Evolutionary conservation across 306 rosid species (phyloP).

Genomic region (Vicia sativa): DNA sequence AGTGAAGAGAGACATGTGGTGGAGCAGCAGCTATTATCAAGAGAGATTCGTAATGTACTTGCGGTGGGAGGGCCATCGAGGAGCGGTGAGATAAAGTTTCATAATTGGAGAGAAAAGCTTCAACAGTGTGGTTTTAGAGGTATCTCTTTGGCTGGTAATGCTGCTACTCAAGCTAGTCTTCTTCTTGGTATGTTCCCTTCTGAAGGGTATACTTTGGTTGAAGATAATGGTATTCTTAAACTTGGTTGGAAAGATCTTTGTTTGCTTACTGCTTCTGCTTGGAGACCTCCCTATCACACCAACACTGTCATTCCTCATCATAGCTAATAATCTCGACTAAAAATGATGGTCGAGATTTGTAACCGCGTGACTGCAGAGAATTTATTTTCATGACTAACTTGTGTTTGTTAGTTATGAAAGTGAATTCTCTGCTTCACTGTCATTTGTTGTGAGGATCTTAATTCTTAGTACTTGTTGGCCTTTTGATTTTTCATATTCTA

Average conservation of each 20-base stretch:
- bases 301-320: conserved; percentile 42
- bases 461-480: neutral
- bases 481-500: neutral
- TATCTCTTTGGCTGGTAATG: conserved; percentile 89
- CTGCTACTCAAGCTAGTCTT: conserved; percentile 89
- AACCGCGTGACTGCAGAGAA: neutral
- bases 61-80: conserved; percentile 94
- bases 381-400: neutral
- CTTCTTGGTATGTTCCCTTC: conserved; percentile 95
- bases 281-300: conserved; percentile 78
- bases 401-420: neutral
- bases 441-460: neutral
- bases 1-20: conserved; percentile 97
- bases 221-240: conserved; percentile 91
- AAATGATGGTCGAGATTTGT: neutral
- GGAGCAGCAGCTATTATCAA: conserved; percentile 86
- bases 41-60: conserved; percentile 87
- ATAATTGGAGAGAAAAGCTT: conserved; percentile 93
- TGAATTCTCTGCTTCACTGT: neutral
- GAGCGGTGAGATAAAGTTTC: conserved; percentile 81
- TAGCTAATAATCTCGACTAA: neutral
- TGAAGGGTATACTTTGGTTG: conserved; percentile 93
- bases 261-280: conserved; percentile 97
- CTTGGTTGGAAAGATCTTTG: conserved; percentile 99
- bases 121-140: conserved; percentile 87